Conservation (phyloP, 805 yeast species). For the Hanseniaspora guilliermondii region DNA sequence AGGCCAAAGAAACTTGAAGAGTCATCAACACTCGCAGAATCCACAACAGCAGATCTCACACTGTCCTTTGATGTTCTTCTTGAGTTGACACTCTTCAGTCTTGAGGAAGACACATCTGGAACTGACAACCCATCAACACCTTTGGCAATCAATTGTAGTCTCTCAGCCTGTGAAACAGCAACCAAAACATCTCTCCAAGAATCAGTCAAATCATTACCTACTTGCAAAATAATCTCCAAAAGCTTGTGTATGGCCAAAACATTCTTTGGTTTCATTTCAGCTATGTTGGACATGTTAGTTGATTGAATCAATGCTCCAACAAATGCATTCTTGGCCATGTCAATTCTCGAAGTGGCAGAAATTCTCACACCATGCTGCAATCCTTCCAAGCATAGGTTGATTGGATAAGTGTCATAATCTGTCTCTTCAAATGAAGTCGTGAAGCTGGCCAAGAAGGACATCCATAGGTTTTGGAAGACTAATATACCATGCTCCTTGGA, state of each 20-base stretch:
- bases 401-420: conserved; percentile 53
- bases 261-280: conserved; percentile 67
- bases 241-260: conserved; percentile 66
- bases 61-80: conserved; percentile 12
- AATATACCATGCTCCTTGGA: conserved; percentile 85
- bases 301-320: conserved; percentile 83
- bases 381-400: conserved; percentile 69
- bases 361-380: conserved; percentile 70
- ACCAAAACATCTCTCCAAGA: conserved; percentile 81
- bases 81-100: conserved; percentile 37
- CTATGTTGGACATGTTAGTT: conserved; percentile 63
- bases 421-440: conserved; percentile 88
- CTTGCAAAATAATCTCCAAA: conserved; percentile 62
- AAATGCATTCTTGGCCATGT: conserved; percentile 77
- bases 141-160: conserved; percentile 74
- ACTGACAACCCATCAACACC: conserved; percentile 74
- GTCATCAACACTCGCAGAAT: conserved; percentile 38
- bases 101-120: conserved; percentile 75
- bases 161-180: conserved; percentile 79
- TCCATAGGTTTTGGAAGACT: conserved; percentile 89
- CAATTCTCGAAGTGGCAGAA: conserved; percentile 70
- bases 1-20: conserved; percentile 43
- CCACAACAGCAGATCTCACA: conserved; percentile 1
- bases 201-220: conserved; percentile 58
- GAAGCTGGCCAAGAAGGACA: conserved; percentile 88